phyloP scores from a whole-genome alignment of 768 basidiomycete genomes.

The Lanmaoa rubissima region DNA sequence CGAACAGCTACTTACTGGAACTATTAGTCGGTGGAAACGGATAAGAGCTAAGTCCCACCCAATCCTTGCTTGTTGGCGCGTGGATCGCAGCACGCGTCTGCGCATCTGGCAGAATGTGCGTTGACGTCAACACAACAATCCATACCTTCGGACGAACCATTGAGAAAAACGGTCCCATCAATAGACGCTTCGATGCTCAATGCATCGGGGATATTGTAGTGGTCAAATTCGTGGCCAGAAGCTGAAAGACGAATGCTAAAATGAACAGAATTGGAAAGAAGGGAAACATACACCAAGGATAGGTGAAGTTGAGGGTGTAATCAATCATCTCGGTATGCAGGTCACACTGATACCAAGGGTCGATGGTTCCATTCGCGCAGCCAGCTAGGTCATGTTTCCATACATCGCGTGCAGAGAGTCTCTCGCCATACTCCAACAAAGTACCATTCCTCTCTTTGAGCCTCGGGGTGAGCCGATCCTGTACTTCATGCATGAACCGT shows the following conservation, averaged over 20 bases:
- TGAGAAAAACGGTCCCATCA: too few species aligned
- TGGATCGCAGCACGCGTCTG: slow-evolving; percentile 56
- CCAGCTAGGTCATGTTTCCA: slow-evolving; percentile 48
- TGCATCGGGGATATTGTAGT: too few species aligned
- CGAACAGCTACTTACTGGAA: slow-evolving; percentile 15
- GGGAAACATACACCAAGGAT: slow-evolving; percentile 45
- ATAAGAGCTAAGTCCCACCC: slow-evolving; percentile 25
- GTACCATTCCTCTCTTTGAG: slow-evolving; percentile 16
- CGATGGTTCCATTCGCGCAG: slow-evolving; percentile 52
- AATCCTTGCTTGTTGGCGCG: slow-evolving; percentile 61
- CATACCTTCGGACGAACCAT: too few species aligned
- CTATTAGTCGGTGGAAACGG: slow-evolving; percentile 4
- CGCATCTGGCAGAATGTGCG: too few species aligned
- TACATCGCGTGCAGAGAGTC: slow-evolving; percentile 19
- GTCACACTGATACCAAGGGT: slow-evolving; percentile 60
- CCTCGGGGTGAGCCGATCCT: slow-evolving; percentile 1
- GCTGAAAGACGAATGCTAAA: neutral
- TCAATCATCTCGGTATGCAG: slow-evolving; percentile 60
- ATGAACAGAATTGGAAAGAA: neutral
- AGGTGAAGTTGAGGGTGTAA: slow-evolving; percentile 67
- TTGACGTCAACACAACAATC: slow-evolving; percentile 34
- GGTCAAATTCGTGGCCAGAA: slow-evolving; percentile 25
- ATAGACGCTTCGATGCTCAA: too few species aligned
- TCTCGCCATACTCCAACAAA: slow-evolving; percentile 20
- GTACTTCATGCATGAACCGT: slow-evolving; percentile 9